phyloP scores from a whole-genome alignment of 768 basidiomycete genomes.

The Agrocybe praecox region DNA sequence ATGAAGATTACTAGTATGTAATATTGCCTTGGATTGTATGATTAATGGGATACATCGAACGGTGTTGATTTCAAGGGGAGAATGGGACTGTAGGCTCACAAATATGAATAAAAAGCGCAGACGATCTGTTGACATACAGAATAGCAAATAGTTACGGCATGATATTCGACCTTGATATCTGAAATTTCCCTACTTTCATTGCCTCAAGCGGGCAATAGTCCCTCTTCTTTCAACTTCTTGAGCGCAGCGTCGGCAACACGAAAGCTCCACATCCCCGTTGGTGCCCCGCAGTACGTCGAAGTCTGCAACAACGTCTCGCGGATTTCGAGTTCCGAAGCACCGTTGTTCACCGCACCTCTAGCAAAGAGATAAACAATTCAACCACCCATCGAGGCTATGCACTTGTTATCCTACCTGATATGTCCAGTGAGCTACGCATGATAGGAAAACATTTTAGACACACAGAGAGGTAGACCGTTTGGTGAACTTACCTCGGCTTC shows the following conservation, averaged over 20 bases:
- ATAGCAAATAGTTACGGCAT: too few species aligned
- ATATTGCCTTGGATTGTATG: too few species aligned
- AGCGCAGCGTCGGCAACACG: conserved; percentile 41
- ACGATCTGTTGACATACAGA: too few species aligned
- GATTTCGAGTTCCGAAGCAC: conserved; percentile 44
- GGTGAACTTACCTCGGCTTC: conserved; percentile 36
- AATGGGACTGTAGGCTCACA: too few species aligned
- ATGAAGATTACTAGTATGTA: too few species aligned
- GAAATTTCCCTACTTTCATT: neutral
- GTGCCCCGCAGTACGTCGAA: conserved; percentile 44
- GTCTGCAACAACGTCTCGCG: conserved; percentile 45
- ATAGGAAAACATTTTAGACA: neutral
- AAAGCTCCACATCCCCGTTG: conserved; percentile 44
- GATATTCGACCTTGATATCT: too few species aligned
- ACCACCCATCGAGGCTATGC: neutral
- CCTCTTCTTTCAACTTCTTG: conserved; percentile 39
- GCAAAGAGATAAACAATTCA: neutral
- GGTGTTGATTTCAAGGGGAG: too few species aligned
- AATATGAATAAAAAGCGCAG: too few species aligned
- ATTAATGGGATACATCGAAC: too few species aligned
- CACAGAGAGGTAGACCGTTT: neutral
- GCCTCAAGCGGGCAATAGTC: conserved; percentile 17
- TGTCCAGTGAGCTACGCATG: conserved; percentile 36
- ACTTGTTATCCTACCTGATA: conserved; percentile 23
- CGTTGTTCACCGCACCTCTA: conserved; percentile 47